Conservation (phyloP, 1,139 yeast genomes). For the Candida pseudoviswanathii region DNA sequence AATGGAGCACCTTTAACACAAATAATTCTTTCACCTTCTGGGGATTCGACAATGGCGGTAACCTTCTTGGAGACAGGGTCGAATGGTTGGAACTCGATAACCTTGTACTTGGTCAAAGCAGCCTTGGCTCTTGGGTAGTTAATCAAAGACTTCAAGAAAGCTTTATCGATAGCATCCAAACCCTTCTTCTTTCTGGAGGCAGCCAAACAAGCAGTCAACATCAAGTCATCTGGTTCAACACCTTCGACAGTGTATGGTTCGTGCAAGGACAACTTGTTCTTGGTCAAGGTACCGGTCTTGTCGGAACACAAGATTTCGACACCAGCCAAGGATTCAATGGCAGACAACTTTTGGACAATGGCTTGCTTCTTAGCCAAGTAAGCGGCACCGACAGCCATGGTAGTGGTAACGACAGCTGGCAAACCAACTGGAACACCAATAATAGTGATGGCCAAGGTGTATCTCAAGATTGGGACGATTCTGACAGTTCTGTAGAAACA, state of each 20-base stretch:
- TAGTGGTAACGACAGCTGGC: conserved; percentile 99
- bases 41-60: conserved; percentile 91
- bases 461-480: conserved; percentile 90
- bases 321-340: conserved; percentile 98
- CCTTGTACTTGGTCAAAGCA: conserved; percentile 94
- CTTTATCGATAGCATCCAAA: conserved; percentile 96
- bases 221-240: conserved; percentile 95
- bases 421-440: conserved; percentile 99
- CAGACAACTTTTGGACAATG: conserved; percentile 96
- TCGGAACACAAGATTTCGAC: conserved; percentile 98
- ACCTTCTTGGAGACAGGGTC: conserved; percentile 98
- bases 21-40: conserved; percentile 93
- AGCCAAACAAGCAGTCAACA: conserved; percentile 98
- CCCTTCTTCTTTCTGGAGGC: conserved; percentile 99
- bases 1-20: conserved; percentile 99
- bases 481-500: conserved; percentile 92
- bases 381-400: conserved; percentile 99
- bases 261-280: conserved; percentile 93
- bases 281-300: conserved; percentile 98
- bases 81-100: conserved; percentile 93
- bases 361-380: conserved; percentile 98
- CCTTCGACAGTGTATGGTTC: conserved; percentile 99
- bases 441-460: conserved; percentile 93
- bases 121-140: conserved; percentile 91
- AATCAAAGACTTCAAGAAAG: conserved; percentile 90